Conservation (phyloP, 441 rosid genomes). For the Euphorbia celastroides region DNA sequence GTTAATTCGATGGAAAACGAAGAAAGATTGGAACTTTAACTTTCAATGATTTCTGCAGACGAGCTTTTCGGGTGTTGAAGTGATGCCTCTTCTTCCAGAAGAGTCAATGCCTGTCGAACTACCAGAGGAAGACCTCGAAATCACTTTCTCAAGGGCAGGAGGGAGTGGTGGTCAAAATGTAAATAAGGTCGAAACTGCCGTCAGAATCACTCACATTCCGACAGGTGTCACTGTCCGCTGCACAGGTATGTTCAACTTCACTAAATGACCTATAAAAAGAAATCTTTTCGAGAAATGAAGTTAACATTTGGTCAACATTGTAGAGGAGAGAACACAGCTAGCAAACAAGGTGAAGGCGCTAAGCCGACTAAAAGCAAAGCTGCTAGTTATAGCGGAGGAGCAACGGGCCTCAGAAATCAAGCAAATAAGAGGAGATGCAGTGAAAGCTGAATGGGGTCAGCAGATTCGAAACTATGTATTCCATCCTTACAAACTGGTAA, state of each 20-base stretch:
- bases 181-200: constrained; percentile 93
- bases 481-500: constrained; percentile 94
- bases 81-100: constrained; percentile 96
- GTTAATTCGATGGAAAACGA: background rate
- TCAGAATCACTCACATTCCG: constrained; percentile 82
- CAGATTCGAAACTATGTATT: constrained; percentile 88
- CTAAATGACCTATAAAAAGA: background rate
- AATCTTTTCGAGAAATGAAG: background rate
- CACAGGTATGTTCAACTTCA: constrained; percentile 44
- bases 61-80: constrained; percentile 96
- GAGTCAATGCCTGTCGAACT: constrained; percentile 63
- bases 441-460: constrained; percentile 98
- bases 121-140: constrained; percentile 89
- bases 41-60: constrained; percentile 43
- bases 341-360: constrained; percentile 85
- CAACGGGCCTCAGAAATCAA: constrained; percentile 87
- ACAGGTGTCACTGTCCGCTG: constrained; percentile 86
- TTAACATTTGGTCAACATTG: background rate
- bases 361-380: constrained; percentile 74
- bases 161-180: constrained; percentile 98
- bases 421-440: constrained; percentile 89
- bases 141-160: constrained; percentile 85
- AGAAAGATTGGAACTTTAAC: constrained; percentile 10
- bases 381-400: constrained; percentile 82
- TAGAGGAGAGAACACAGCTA: constrained; percentile 91